Evolutionary conservation across 768 basidiomycete genomes (phyloP), one percentile per base, ranked within the genome.

Genomic region (Gyrodon lividus): DNA sequence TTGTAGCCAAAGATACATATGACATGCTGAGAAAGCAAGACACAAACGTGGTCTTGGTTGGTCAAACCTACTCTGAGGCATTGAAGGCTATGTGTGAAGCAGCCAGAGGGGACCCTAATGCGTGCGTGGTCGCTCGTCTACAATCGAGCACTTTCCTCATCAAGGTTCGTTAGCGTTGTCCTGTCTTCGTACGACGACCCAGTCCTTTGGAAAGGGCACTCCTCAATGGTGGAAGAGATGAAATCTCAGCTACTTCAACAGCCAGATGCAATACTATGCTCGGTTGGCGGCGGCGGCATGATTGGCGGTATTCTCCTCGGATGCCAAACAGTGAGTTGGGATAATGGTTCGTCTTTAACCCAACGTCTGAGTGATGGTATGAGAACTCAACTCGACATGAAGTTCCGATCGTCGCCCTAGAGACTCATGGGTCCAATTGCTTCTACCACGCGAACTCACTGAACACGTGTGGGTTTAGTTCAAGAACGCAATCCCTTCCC

Each of bases 201-300:
- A 6, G 63, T 77, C 4, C 47, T 91, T 13, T 90, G 89, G 89
- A 77, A 84, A 61, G 89, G 89, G 1, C 86, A 90, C 59, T 76
- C 81, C n/a, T 85, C 86, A 16, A 82, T 91, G 76, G 72, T 91
- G 35, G 60, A 69, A 14, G 89, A 91, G 61, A 80, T 89, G 38
- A 63, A 72, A 16, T 60, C 64, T 9, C 85, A 89, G 55, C 70
- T 89, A 5, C 66, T 67, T 1, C 54, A 57, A 34, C 78, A 77
- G 57, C 87, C 89, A 6, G 80, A 84, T 51, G 87, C 86, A 0
- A 82, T 91, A 38, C 82, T 90, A 52, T 90, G 89, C 61, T 83
- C 83, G 46, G 86, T 90, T 12, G 89, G 89, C 33, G 89, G 89
- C 0, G 88, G 77, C 0, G 87, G 89, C 1, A 69, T 91, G 0